These are phyloP conservation scores for Ophiostoma sp. DNA, from an alignment of 2,329 filamentous ascomycete genomes.

Conservation along the genomic window DNA sequence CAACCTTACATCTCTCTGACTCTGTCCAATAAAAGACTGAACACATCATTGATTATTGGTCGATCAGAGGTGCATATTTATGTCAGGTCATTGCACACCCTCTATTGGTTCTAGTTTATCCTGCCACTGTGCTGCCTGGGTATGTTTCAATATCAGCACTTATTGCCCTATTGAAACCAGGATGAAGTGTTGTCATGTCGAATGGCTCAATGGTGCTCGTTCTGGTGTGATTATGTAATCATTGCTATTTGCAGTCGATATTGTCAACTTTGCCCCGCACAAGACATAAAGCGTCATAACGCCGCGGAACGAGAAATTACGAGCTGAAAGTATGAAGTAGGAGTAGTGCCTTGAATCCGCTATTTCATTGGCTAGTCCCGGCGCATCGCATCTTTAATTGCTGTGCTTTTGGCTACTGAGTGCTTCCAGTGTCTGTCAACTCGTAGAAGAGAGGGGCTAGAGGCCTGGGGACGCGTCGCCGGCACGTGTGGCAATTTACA, in stretches of 20 bases:
- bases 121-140: too few species aligned
- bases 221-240: neutral
- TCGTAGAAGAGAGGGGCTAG: constrained; percentile 2
- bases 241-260: neutral
- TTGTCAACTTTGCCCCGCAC: neutral
- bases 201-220: too few species aligned
- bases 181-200: too few species aligned
- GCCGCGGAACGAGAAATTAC: neutral
- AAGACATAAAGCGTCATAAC: neutral
- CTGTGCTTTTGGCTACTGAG: neutral
- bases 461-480: neutral
- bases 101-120: too few species aligned
- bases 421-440: neutral
- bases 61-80: too few species aligned
- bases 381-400: neutral
- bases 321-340: neutral
- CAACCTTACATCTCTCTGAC: neutral
- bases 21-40: too few species aligned
- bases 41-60: too few species aligned
- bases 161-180: too few species aligned
- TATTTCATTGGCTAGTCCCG: neutral
- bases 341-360: neutral
- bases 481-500: neutral
- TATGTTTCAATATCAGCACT: too few species aligned
- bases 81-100: too few species aligned